These are phyloP conservation scores for Paracorniculantispora psalliotae DNA, from an alignment of 2,329 filamentous ascomycete genomes.

Conservation along the genomic window DNA sequence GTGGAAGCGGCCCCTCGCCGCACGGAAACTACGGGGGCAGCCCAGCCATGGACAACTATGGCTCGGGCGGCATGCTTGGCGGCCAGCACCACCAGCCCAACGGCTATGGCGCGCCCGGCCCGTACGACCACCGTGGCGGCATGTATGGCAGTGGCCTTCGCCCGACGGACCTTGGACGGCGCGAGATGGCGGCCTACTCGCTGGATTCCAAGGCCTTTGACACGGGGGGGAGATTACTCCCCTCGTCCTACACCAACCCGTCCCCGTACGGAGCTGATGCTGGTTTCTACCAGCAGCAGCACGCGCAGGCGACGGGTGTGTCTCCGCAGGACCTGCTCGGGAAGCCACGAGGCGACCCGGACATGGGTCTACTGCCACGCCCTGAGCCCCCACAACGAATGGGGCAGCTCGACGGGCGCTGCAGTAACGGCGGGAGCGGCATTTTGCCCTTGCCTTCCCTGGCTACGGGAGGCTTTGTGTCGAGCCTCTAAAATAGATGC, in stretches of 20 bases:
- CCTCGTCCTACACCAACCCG: neutral
- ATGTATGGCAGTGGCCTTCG: neutral
- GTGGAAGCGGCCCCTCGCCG: neutral
- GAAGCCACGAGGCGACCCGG: neutral
- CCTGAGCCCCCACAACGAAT: neutral
- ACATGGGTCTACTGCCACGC: slow-evolving; percentile 1
- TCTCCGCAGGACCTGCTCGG: neutral
- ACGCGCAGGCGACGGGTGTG: neutral
- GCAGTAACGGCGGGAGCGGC: neutral
- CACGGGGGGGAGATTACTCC: neutral
- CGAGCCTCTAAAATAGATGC: neutral
- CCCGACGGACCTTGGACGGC: neutral
- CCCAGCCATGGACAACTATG: neutral
- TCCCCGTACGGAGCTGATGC: neutral
- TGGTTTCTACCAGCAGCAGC: neutral
- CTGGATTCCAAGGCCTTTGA: neutral
- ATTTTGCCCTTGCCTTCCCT: neutral
- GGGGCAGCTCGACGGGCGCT: slow-evolving; percentile 2
- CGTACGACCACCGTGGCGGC: slow-evolving; percentile 1
- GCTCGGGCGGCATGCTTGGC: neutral
- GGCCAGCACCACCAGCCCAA: neutral
- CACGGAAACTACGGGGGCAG: neutral
- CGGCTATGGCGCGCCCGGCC: neutral
- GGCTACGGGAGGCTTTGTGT: neutral
- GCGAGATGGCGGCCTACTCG: neutral